These are phyloP conservation scores for Sonneratia caseolaris DNA, from an alignment of 345 rosid species.

Conservation along the genomic window DNA sequence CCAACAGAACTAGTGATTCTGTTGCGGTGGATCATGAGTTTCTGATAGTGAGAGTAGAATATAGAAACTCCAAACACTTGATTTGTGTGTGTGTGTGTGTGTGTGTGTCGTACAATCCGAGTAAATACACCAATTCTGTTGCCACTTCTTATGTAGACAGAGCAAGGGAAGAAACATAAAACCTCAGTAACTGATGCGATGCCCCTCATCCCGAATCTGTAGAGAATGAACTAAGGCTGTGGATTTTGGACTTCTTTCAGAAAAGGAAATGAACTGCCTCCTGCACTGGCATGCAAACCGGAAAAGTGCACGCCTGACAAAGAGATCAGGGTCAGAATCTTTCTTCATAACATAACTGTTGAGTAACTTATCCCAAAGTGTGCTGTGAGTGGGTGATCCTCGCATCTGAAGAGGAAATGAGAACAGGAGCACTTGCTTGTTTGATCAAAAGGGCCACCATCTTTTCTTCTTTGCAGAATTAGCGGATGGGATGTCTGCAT, in stretches of 20 bases:
- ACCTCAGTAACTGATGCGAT: neutral
- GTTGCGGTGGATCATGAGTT: neutral
- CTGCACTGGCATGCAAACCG: neutral
- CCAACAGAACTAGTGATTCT: neutral
- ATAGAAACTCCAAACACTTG: no score
- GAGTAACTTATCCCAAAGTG: no score
- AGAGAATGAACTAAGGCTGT: neutral
- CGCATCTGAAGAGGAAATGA: neutral
- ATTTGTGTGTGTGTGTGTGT: no score
- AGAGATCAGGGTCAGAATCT: no score
- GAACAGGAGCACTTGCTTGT: neutral
- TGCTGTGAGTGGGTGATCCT: neutral
- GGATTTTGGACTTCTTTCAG: neutral
- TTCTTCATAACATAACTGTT: no score
- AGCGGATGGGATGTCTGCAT: conserved; percentile 32
- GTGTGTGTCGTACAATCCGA: no score
- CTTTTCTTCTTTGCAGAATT: conserved; percentile 49
- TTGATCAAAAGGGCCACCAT: conserved; percentile 63
- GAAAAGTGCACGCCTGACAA: neutral
- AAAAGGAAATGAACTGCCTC: neutral
- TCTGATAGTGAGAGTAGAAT: no score
- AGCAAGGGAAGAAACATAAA: no score
- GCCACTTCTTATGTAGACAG: no score
- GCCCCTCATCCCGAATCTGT: neutral
- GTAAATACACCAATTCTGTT: no score